phyloP scores from a whole-genome alignment of 306 rosid genomes.

The Cucumis sativus region Cucumber_9930_V3 NC_026657.2:5830001-5830500 shows the following conservation, averaged over 20 bases:
- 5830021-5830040: background rate
- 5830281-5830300: background rate
- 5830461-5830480: conserved; percentile 95
- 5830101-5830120: background rate
- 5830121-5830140: background rate
- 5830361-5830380: conserved; percentile 98
- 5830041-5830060: background rate
- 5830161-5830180: background rate
- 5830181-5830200: background rate
- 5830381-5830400: conserved; percentile 92
- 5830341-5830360: conserved; percentile 96
- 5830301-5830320: conserved; percentile 62
- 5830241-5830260: background rate
- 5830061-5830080: background rate
- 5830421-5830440: conserved; percentile 99
- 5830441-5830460: conserved; percentile 99
- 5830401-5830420: conserved; percentile 99
- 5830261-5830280: background rate
- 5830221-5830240: background rate
- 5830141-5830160: background rate
- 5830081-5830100: background rate
- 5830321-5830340: conserved; percentile 91
- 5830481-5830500: conserved; percentile 49
- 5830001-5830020: background rate
- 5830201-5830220: background rate